Evolutionary conservation across 2,329 filamentous ascomycete genomes (phyloP).

Genomic region (Chaetomium sp.): DNA sequence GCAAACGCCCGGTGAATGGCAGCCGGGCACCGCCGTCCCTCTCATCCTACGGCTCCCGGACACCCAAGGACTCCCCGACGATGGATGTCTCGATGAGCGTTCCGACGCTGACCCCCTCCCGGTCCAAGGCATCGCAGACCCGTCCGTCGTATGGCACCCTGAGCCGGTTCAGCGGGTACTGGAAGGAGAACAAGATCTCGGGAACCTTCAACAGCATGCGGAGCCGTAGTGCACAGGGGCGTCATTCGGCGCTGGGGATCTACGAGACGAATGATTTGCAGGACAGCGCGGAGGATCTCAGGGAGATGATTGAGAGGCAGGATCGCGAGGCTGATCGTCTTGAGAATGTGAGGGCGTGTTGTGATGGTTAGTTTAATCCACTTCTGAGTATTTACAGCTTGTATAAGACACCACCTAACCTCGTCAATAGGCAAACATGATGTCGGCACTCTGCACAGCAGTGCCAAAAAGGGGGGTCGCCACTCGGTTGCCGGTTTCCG

Average conservation of each 20-base stretch:
- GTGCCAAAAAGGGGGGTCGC: slow-evolving; percentile 38
- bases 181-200: slow-evolving; percentile 42
- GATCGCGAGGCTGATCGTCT: slow-evolving; percentile 71
- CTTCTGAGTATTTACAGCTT: no score
- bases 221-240: slow-evolving; percentile 42
- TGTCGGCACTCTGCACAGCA: slow-evolving; percentile 53
- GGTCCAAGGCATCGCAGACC: slow-evolving; percentile 31
- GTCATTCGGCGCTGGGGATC: slow-evolving; percentile 37
- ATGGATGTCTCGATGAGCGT: slow-evolving; percentile 44
- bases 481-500: slow-evolving; percentile 31
- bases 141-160: slow-evolving; percentile 40
- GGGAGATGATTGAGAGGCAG: slow-evolving; percentile 71
- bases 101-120: slow-evolving; percentile 49
- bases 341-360: slow-evolving; percentile 95
- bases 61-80: slow-evolving; percentile 57
- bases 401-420: slow-evolving; percentile 18
- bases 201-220: slow-evolving; percentile 49
- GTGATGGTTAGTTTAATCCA: slow-evolving; percentile 79
- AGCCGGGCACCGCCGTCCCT: slow-evolving; percentile 57
- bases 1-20: slow-evolving; percentile 38
- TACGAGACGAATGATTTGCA: slow-evolving; percentile 53
- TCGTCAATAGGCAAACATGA: slow-evolving; percentile 61
- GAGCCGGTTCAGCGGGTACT: slow-evolving; percentile 55
- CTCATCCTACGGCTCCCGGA: slow-evolving; percentile 74
- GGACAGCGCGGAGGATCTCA: slow-evolving; percentile 77